Evolutionary conservation across 129 eudicot genomes (phyloP), one percentile per base, ranked within the genome.

Genomic region (Centaurea solstitialis): DNA sequence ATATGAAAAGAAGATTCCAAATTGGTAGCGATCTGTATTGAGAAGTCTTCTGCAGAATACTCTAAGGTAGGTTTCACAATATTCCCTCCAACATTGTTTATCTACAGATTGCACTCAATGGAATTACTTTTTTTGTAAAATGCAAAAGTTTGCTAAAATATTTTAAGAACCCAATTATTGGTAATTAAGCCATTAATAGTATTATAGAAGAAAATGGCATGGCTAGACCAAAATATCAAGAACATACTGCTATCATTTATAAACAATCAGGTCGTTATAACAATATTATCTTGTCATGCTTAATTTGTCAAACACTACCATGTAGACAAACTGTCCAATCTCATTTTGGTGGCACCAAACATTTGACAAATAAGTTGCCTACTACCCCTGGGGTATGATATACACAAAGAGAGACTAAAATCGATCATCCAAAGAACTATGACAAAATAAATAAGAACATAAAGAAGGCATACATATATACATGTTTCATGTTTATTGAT

Each of bases 71-170:
- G 22, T 50, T 84, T 84, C 76, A 15, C 35, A 33, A 68, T 6
- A 45, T 18, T 33, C 3, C 71, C 64, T 17, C 75, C 87, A 4
- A 77, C 87, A 78, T 83, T 83, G 70, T 83, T 83, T 38, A 83
- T 40, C 87, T 83, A 38, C 7, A 15, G 5, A 18, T 47, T n/a
- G 17, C 20, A 4, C 15, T 6, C 0, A 37, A 7, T 50, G 62
- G 15, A 50, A 50, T 50, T 50, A 3, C 5, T 15, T 50, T 9
- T 45, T 28, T 12, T 9, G n/a, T 10, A 9, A 15, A 71, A 61
- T 18, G 47, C 6, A 4, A 3, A 9, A n/a, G 9, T 2, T 8
- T 23, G 2, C 1, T 35, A 15, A 21, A n/a, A 9, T 13, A 50
- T 50, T 15, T 18, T 50, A 50, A 50, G 62, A 50, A 50, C 21